Evolutionary conservation across 176 grass and related monocot genomes (phyloP), one percentile per base, ranked within the genome.

Genomic region (Zoysia japonica): DNA sequence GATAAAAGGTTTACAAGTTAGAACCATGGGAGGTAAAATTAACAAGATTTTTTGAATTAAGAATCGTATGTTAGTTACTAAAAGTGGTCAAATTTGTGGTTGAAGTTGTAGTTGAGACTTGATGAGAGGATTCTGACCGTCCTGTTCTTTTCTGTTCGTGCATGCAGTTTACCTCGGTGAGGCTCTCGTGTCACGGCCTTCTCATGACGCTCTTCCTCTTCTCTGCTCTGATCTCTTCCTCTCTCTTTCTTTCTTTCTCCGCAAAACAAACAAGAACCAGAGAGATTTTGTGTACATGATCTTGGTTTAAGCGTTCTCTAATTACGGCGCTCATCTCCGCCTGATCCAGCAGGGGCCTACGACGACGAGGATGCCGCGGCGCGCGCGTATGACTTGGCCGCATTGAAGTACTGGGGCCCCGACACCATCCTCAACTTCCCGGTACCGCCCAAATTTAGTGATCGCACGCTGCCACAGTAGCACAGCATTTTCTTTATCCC

Each of bases 101-200:
- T 42, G 38, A 66, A 42, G 41, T 41, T 28, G 28, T 64, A 1
- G 11, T 39, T 10, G 36, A 28, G 28, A 28, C 28, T 39, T 64
- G 59, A 15, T 38, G 19, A 68, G 28, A 28, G 28, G 72, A 60
- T 7, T 39, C 61, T 79, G 77, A 79, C 64, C 77, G 59, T 61
- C 63, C 62, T 83, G 49, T 82, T 49, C 37, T 71, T 28, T 63
- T 64, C 68, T 77, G 65, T 80, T 85, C 83, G 80, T 78, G 86
- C 79, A 78, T 85, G 91, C 87, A 97, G 94, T 97, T 90, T 97
- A 97, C 86, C 94, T 97, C 53, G 94, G 94, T 97, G 89, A 97
- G 90, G 90, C 84, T 87, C 79, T 47, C 84, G 40, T 47, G 61
- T 85, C 69, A 87, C 53, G 84, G 75, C 78, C 82, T 92, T 82